These are phyloP conservation scores for Penicillium sp. DNA, from an alignment of 2,329 filamentous ascomycete genomes.

Conservation along the genomic window DNA sequence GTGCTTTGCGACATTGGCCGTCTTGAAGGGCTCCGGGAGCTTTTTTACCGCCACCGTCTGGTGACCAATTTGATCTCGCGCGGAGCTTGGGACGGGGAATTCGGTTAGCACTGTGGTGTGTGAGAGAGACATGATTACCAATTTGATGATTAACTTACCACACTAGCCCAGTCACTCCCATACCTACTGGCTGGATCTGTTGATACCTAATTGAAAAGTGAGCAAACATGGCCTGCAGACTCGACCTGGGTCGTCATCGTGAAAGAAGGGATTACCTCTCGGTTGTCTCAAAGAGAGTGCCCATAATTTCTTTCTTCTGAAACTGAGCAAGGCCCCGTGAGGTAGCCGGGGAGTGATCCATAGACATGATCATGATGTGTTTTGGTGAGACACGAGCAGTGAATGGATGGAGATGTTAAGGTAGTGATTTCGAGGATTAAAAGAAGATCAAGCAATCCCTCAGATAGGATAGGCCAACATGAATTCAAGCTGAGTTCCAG, in stretches of 20 bases:
- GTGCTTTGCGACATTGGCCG: conserved; percentile 91
- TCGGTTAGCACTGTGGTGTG: not conserved
- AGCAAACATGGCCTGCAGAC: not conserved
- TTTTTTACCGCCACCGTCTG: conserved; percentile 98
- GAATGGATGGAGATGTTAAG: too few relatives aligned
- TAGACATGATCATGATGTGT: conserved; percentile 3
- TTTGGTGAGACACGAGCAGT: not conserved
- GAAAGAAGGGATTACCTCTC: conserved; percentile 61
- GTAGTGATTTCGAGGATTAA: too few relatives aligned
- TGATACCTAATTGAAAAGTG: conserved; percentile 64
- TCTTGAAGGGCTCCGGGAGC: conserved; percentile 99
- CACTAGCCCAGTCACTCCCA: conserved; percentile 96
- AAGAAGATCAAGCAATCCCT: too few relatives aligned
- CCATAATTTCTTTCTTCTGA: conserved; percentile 96
- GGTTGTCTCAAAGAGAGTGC: conserved; percentile 98
- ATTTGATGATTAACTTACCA: conserved; percentile 58
- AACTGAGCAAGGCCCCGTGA: conserved; percentile 80
- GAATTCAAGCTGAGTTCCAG: too few relatives aligned
- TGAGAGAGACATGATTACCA: not conserved
- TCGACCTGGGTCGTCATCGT: too few relatives aligned
- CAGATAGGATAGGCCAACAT: too few relatives aligned
- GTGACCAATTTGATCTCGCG: conserved; percentile 90
- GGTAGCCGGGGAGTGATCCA: not conserved
- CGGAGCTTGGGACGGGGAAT: conserved; percentile 58
- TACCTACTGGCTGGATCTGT: conserved; percentile 92